Conservation (phyloP, 768 basidiomycete genomes). For the Panellus pusillus region DNA sequence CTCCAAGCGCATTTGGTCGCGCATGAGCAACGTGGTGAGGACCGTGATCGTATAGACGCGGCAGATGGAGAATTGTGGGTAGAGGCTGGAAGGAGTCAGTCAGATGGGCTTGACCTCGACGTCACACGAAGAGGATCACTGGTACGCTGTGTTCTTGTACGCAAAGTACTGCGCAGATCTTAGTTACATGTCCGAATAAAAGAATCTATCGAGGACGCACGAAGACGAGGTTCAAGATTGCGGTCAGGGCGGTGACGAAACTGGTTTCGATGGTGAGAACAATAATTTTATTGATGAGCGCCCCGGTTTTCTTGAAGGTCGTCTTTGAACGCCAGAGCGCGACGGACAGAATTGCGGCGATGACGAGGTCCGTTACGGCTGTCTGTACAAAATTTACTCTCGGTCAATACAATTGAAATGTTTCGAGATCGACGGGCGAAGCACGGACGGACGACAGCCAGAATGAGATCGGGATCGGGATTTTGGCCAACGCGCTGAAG, state of each 20-base stretch:
- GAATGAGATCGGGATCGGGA: neutral
- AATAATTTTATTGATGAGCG: conserved; percentile 5
- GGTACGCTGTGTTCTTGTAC: neutral
- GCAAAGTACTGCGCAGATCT: conserved; percentile 1
- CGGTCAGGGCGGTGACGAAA: neutral
- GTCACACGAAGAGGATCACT: too few species aligned
- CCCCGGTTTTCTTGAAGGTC: neutral
- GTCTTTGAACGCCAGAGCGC: neutral
- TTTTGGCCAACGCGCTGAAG: neutral
- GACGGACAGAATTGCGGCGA: neutral
- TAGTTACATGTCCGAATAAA: neutral
- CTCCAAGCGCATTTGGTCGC: neutral
- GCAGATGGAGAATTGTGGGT: conserved; percentile 14
- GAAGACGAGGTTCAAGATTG: neutral
- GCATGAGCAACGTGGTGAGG: conserved; percentile 9
- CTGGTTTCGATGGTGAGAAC: conserved; percentile 1
- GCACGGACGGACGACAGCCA: conserved; percentile 7
- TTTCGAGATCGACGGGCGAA: neutral
- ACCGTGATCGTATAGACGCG: conserved; percentile 16
- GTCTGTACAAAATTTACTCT: too few species aligned
- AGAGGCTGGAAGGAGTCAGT: too few species aligned
- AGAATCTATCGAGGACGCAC: neutral
- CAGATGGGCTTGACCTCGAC: too few species aligned
- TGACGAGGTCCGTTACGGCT: conserved; percentile 5
- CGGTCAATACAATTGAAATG: too few species aligned